Conservation (phyloP, 164 flowering plant genomes). For the Cinnamomum micranthum region DNA sequence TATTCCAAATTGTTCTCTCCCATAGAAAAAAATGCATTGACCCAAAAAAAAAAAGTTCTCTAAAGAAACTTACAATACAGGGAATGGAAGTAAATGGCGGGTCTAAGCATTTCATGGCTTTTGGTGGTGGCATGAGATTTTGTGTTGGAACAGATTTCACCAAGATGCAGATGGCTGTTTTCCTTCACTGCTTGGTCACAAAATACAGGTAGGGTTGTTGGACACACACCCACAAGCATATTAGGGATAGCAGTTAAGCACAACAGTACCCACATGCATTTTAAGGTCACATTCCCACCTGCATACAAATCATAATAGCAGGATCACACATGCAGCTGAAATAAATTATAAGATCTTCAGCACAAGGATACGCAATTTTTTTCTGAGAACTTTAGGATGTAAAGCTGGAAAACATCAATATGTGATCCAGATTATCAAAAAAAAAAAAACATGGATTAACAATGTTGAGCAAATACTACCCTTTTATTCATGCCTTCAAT, state of each 20-base stretch:
- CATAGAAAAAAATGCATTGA: conserved; percentile 3
- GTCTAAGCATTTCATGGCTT: conserved; percentile 43
- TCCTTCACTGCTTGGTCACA: conserved; percentile 37
- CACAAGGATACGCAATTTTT: not conserved
- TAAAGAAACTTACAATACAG: conserved; percentile 6
- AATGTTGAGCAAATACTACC: not conserved
- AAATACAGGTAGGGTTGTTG: conserved; percentile 31
- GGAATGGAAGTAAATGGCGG: conserved; percentile 27
- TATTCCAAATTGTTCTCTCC: not conserved
- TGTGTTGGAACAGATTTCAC: conserved; percentile 47
- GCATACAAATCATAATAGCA: not conserved
- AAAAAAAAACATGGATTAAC: too few relatives aligned
- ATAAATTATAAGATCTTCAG: not conserved
- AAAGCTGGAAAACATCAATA: not conserved
- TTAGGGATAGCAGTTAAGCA: not conserved
- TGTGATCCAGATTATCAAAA: not conserved
- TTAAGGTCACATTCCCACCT: not conserved
- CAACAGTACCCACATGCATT: not conserved
- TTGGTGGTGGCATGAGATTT: conserved; percentile 48
- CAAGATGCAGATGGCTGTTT: conserved; percentile 35
- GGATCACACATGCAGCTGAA: not conserved
- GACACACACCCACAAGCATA: not conserved
- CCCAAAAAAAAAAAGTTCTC: not conserved
- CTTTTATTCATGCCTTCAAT: not conserved
- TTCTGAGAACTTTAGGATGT: not conserved